phyloP scores from a whole-genome alignment of 352 stramenopile genomes.

The Globisporangium barbulae region DNA sequence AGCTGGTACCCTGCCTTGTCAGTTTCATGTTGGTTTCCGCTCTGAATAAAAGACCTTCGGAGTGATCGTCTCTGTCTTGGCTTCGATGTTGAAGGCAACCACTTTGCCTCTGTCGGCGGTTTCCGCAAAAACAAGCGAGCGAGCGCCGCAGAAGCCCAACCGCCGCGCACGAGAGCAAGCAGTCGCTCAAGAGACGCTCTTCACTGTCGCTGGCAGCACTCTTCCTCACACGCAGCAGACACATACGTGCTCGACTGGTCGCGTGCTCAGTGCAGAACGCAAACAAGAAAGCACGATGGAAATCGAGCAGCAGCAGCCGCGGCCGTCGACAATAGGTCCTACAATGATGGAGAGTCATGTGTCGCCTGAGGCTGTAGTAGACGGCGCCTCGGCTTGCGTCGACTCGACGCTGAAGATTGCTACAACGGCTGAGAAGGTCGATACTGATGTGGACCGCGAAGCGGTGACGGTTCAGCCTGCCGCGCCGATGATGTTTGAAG shows the following conservation, averaged over 20 bases:
- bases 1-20: not conserved
- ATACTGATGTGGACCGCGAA: not conserved
- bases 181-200: not conserved
- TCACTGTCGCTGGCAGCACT: not conserved
- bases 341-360: not conserved
- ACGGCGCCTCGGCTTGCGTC: not conserved
- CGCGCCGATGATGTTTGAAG: constrained; percentile 2
- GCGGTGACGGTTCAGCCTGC: not conserved
- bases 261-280: not conserved
- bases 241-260: not conserved
- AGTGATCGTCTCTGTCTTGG: constrained; percentile 1
- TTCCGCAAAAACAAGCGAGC: not conserved
- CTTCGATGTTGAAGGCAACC: not conserved
- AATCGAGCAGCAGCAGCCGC: not conserved
- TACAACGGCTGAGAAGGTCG: not conserved
- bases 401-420: not conserved
- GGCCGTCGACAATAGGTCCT: not conserved
- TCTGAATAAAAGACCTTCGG: constrained; percentile 3
- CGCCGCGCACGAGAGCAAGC: not conserved
- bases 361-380: not conserved
- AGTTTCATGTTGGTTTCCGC: not conserved
- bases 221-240: not conserved
- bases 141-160: not conserved
- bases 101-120: not conserved
- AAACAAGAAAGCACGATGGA: not conserved